Evolutionary conservation across 2,329 filamentous ascomycete genomes (phyloP), one percentile per base, ranked within the genome.

Genomic region (Microdochium bolleyi): DNA sequence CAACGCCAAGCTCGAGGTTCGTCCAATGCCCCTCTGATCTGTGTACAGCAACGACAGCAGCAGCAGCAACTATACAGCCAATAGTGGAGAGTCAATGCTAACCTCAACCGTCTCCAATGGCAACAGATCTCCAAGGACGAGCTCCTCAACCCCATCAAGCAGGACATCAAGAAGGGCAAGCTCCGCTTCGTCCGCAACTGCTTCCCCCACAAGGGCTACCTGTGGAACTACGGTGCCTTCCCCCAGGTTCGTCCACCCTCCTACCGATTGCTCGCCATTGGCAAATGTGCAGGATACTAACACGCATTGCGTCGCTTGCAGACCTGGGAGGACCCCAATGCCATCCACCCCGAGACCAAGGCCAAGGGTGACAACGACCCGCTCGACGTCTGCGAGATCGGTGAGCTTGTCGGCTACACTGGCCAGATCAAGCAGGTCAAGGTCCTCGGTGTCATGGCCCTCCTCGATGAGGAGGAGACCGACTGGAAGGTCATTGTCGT

Each of bases 401-500:
- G 94, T 68, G 94, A 99, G 84, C 84, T 96, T 55, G 94, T 99
- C 66, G 90, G 89, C 73, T 95, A 95, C 82, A 82, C 86, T 56
- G 94, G 94, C 64, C 92, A 99, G 80, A 79, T 99, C 74, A 99
- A 97, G 85, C 94, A 97, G 80, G 94, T 99, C 84, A 99, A 97
- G 87, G 89, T 97, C 59, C 88, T 99, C 60, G 94, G 94, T 74
- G 91, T 97, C 71, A 99, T 99, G 94, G 94, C 94, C 63, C 85
- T 99, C 62, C 89, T 99, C 60, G 94, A 99, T 67, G 94, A 99
- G 84, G 94, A 95, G 74, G 94, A 99, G 87, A 99, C 94, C 60
- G 94, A 99, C 84, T 99, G 94, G 94, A 99, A 99, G 86, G 90
- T 99, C 78, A 97, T 99, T 66, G 94, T 97, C 75, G 95, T 99